Evolutionary conservation across 177 flowering plant species (phyloP).

Genomic region (Vitis hybrid): DNA sequence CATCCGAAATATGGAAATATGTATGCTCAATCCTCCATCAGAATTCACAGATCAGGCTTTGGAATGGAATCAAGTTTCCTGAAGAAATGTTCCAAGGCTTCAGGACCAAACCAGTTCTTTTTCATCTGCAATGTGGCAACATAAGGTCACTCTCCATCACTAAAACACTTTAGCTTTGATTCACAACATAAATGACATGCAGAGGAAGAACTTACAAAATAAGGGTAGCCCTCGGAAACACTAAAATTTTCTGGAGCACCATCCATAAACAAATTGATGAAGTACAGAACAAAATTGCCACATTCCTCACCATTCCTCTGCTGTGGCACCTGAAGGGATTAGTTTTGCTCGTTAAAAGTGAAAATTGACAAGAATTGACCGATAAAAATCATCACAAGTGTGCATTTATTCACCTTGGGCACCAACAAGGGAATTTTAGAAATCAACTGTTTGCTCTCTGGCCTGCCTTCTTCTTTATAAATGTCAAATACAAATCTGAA

Average conservation of each 20-base stretch:
- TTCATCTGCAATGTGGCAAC: constrained; percentile 50
- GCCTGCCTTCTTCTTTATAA: constrained; percentile 41
- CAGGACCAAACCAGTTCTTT: constrained; percentile 53
- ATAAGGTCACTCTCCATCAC: not conserved
- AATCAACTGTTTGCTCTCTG: constrained; percentile 29
- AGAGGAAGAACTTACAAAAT: constrained; percentile 56
- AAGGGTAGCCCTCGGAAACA: constrained; percentile 45
- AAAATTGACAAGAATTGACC: constrained; percentile 1
- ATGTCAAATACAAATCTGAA: constrained; percentile 60
- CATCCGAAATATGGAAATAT: not conserved
- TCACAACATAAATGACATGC: not conserved
- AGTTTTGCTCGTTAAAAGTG: not conserved
- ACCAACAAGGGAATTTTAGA: constrained; percentile 61
- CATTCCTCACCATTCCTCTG: constrained; percentile 67
- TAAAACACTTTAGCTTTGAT: not conserved
- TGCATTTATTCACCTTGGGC: constrained; percentile 55
- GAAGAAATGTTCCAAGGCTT: constrained; percentile 42
- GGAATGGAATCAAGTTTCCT: constrained; percentile 15
- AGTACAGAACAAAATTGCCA: constrained; percentile 76
- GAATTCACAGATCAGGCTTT: too few species aligned
- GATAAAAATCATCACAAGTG: not conserved
- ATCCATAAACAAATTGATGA: constrained; percentile 54
- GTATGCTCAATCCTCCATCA: not conserved
- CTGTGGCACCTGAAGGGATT: constrained; percentile 70
- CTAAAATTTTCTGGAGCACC: constrained; percentile 60